Conservation (phyloP, 1,284 basidiomycete species). For the Violaceomyces palustris region DNA sequence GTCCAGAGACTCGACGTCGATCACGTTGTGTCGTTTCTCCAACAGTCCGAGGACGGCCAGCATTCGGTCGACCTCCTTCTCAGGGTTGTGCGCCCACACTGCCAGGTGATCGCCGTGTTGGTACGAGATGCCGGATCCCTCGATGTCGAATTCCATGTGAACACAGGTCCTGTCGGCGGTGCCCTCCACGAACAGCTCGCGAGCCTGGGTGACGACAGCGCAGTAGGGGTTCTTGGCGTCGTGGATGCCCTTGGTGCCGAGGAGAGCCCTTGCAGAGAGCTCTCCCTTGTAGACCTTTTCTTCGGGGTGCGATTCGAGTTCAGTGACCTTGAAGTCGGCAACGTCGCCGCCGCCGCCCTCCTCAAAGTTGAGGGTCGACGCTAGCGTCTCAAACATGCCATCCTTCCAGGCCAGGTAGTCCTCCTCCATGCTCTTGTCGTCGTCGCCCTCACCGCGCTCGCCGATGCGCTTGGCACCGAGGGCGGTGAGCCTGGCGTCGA, state of each 20-base stretch:
- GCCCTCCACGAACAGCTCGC: conserved; percentile 74
- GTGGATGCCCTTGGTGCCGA: conserved; percentile 76
- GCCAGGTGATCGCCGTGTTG: conserved; percentile 98
- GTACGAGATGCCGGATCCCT: conserved; percentile 93
- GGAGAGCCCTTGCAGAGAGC: conserved; percentile 67
- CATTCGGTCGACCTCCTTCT: conserved; percentile 82
- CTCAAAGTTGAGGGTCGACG: conserved; percentile 75
- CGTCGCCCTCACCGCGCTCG: conserved; percentile 89
- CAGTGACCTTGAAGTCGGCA: conserved; percentile 88
- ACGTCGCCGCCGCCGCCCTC: conserved; percentile 92
- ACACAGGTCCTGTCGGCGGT: conserved; percentile 80
- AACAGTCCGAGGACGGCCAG: conserved; percentile 78
- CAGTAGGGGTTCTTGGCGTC: conserved; percentile 96
- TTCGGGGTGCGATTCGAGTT: conserved; percentile 59
- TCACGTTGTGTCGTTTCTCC: conserved; percentile 65
- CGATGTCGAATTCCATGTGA: conserved; percentile 88
- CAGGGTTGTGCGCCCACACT: conserved; percentile 92
- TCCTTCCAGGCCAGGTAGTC: conserved; percentile 99
- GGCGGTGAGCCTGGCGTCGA: conserved; percentile 69
- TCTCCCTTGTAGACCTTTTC: conserved; percentile 50
- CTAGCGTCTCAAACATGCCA: conserved; percentile 85
- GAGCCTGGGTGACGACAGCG: conserved; percentile 70
- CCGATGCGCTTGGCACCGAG: conserved; percentile 85
- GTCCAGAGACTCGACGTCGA: conserved; percentile 86
- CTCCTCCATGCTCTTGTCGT: conserved; percentile 99